Evolutionary conservation across 805 yeast genomes (phyloP).

Genomic region (Candida qinlingensis): DNA sequence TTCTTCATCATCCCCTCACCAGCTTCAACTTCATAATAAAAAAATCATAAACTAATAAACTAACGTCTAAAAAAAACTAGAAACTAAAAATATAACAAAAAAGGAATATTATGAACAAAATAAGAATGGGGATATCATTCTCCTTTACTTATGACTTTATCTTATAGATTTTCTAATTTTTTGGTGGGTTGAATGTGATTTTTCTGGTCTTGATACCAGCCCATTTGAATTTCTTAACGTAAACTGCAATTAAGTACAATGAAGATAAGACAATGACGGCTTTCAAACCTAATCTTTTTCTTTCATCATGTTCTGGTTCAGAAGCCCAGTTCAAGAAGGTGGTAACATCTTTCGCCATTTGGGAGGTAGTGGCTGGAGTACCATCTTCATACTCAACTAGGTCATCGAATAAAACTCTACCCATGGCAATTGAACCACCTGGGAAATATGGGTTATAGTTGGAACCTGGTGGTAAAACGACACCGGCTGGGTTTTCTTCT

Average conservation of each 20-base stretch:
- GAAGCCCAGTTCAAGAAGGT: conserved; percentile 97
- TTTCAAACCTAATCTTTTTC: conserved; percentile 95
- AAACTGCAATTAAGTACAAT: conserved; percentile 74
- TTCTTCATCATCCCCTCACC: conserved; percentile 1
- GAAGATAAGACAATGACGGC: conserved; percentile 77
- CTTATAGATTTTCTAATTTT: conserved; percentile 36
- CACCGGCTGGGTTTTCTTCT: conserved; percentile 98
- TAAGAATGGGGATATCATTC: conserved; percentile 1
- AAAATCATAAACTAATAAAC: conserved; percentile 4
- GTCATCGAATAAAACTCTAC: conserved; percentile 94
- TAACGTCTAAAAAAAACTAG: background rate
- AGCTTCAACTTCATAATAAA: background rate
- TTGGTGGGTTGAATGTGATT: conserved; percentile 89
- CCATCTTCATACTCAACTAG: conserved; percentile 98
- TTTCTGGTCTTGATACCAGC: conserved; percentile 91
- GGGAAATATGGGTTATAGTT: conserved; percentile 99
- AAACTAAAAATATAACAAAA: background rate
- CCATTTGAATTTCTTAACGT: conserved; percentile 99
- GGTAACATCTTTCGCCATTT: conserved; percentile 98
- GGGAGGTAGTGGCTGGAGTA: conserved; percentile 96
- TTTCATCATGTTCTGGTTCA: conserved; percentile 97
- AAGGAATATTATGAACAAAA: conserved; percentile 5
- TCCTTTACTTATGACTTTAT: background rate
- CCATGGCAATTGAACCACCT: conserved; percentile 99
- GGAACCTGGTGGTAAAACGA: conserved; percentile 82